These are phyloP conservation scores for Camellia japonica DNA, from an alignment of 148 eudicot species.

Conservation along the genomic window DNA sequence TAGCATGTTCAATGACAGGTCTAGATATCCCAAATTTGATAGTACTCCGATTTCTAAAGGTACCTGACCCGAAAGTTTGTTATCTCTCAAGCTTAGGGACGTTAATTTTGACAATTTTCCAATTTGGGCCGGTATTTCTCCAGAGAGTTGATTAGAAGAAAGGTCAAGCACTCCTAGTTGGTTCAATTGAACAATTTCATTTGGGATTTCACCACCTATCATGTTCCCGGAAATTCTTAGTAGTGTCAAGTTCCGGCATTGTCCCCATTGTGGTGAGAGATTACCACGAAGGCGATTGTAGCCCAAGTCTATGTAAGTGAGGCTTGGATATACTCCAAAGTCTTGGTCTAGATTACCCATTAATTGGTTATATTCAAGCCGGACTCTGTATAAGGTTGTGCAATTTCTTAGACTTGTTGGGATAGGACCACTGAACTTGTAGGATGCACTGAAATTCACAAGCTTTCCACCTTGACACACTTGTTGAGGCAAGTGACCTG, in stretches of 20 bases:
- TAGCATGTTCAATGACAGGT: slow-evolving; percentile 22
- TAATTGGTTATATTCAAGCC: not conserved
- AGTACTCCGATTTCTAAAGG: slow-evolving; percentile 13
- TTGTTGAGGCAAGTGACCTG: not conserved
- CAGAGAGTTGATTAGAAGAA: not conserved
- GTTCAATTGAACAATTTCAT: not conserved
- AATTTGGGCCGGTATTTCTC: not conserved
- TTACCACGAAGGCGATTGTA: not conserved
- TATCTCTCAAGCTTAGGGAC: slow-evolving; percentile 6
- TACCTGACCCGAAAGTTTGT: slow-evolving; percentile 18
- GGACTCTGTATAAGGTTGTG: not conserved
- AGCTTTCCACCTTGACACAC: not conserved
- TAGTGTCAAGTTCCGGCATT: not conserved
- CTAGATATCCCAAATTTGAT: not conserved
- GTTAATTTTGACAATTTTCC: slow-evolving; percentile 10
- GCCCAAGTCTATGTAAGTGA: not conserved
- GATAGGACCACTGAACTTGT: not conserved
- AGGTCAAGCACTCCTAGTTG: not conserved
- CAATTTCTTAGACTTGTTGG: slow-evolving; percentile 4
- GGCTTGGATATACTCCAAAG: not conserved
- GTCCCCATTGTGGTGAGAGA: not conserved
- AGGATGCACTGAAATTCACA: not conserved
- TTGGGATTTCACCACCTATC: not conserved
- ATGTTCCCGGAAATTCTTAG: not conserved
- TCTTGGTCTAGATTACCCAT: not conserved